Evolutionary conservation across 129 eudicot genomes (phyloP).

Genomic region (Silybum marianum): DNA sequence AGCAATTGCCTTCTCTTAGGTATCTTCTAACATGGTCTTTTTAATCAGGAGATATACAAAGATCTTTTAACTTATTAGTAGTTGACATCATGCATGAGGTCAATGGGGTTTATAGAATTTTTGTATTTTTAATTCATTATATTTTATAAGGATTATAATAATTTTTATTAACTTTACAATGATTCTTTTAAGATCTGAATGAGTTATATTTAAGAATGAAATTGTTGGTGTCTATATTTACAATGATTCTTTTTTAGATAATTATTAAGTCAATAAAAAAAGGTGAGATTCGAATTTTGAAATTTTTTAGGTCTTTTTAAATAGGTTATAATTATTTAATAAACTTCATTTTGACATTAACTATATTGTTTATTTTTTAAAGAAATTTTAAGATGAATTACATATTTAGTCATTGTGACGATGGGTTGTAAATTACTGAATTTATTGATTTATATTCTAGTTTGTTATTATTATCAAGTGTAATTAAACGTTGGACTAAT

Average conservation of each 20-base stretch:
- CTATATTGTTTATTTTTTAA: neutral
- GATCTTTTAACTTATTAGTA: slow-evolving; percentile 27
- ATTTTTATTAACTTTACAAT: neutral
- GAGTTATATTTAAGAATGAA: neutral
- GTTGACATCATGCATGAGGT: slow-evolving; percentile 40
- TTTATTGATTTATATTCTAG: neutral
- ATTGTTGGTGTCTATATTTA: neutral
- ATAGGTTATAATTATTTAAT: neutral
- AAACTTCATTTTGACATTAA: neutral
- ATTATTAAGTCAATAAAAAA: neutral
- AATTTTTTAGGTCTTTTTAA: neutral
- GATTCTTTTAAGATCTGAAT: neutral
- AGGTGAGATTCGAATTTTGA: neutral
- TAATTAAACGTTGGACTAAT: neutral
- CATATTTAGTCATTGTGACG: neutral
- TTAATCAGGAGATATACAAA: slow-evolving; percentile 9
- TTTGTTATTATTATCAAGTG: neutral
- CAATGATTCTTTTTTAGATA: no score
- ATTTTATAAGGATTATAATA: neutral
- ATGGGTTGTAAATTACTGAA: neutral
- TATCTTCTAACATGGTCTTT: slow-evolving; percentile 21
- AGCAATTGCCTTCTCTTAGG: slow-evolving; percentile 18
- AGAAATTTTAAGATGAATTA: neutral
- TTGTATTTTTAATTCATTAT: neutral
- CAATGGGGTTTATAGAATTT: slow-evolving; percentile 5